Base-by-base conservation (phyloP, 805 yeast species). In the Lachancea kluyveri region DNA sequence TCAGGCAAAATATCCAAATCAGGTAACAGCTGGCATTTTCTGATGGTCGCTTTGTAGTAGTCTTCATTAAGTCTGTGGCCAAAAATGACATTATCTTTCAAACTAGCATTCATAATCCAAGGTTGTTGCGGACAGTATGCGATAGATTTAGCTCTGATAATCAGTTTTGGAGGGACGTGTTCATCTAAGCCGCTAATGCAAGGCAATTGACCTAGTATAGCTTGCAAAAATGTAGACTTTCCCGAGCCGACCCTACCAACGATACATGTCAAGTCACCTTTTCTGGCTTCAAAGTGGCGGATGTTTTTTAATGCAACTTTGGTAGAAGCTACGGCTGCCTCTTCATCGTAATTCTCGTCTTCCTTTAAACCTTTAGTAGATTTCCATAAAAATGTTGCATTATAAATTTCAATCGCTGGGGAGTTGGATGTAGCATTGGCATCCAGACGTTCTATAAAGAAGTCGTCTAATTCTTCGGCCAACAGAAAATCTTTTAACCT, bases 231-330 rank as follows among this genome's bases (percentile, higher is more conserved):
- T 0, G 84, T 70, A 2, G 81, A 68, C 44, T 79, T 79, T 30
- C 86, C 86, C 9, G 79, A 55, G 3, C 85, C 85, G 19, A 79
- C 85, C 43, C 72, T 60, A 8, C 85, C 85, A 16, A 78, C 77
- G 31, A 79, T 56, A 53, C 85, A 76, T 1, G 73, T 61, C 33
- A 79, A 57, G 21, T 66, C 61, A 4, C 79, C 78, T 44, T 67
- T 69, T n/a, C 44, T 54, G 1, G 77, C 81, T 7, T 46, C 37
- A 40, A 74, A 75, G 33, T 65, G 52, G 12, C 53, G 49, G 28
- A 76, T 63, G 43, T 70, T 52, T 26, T 59, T 55, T 31, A 78
- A 54, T 0, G 83, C 78, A 22, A 64, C 51, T 28, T 58, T 59
- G 0, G 64, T 45, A 6, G 79, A 77, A 65, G 50, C 62, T 16